Conservation (phyloP, 257 asterid species). For the Ehretia macrophylla region DNA sequence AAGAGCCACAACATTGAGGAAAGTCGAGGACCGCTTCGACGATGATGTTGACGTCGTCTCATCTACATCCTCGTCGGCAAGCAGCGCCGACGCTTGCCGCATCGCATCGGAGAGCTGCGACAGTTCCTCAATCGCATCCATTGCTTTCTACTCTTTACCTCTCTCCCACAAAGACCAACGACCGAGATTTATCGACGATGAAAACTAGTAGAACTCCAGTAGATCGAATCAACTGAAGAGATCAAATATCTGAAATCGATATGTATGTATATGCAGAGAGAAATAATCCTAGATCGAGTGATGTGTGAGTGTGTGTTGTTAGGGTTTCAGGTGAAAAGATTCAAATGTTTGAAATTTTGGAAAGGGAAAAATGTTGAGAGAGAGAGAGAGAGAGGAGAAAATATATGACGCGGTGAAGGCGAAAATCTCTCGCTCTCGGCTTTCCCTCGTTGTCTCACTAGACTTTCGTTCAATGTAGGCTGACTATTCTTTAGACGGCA, state of each 20-base stretch:
- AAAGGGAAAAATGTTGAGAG: slow-evolving; percentile 22
- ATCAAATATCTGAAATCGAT: background rate
- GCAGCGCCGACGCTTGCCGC: slow-evolving; percentile 88
- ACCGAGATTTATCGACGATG: slow-evolving; percentile 1
- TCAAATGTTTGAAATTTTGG: slow-evolving; percentile 37
- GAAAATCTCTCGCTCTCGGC: background rate
- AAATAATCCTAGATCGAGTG: slow-evolving; percentile 25
- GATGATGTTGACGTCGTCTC: slow-evolving; percentile 57
- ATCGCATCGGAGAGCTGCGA: slow-evolving; percentile 86
- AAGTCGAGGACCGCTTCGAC: slow-evolving; percentile 73
- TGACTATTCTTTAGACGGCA: too few relatives aligned
- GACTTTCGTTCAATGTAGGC: background rate
- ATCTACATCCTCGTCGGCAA: slow-evolving; percentile 92
- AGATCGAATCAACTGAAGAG: slow-evolving; percentile 33
- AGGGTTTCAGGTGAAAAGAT: slow-evolving; percentile 36
- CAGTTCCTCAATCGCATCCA: slow-evolving; percentile 87
- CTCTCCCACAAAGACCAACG: slow-evolving; percentile 15
- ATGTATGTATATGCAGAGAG: background rate
- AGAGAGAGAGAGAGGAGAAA: background rate
- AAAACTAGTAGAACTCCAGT: slow-evolving; percentile 6
- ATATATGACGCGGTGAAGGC: background rate
- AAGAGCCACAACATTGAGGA: slow-evolving; percentile 91
- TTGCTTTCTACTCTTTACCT: slow-evolving; percentile 16
- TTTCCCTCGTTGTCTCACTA: background rate
- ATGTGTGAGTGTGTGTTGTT: background rate